Percentiles rank a stretch among this genome's conserved stretches.
Evolutionary conservation across 2,329 filamentous ascomycete species (phyloP).

Genomic region (Domatiomyces catenatus): DNA sequence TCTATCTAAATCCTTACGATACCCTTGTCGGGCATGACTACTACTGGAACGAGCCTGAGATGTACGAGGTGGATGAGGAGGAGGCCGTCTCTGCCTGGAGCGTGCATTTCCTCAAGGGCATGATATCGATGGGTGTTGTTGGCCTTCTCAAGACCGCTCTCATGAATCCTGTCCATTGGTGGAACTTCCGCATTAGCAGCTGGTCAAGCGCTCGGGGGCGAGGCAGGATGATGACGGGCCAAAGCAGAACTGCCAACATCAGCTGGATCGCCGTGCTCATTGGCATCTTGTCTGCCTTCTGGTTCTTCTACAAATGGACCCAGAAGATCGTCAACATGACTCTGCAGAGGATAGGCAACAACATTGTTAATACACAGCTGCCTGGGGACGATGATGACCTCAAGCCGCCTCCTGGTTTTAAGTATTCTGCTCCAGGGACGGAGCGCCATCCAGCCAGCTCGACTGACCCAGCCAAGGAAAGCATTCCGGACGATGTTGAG

Average conservation of each 20-base stretch:
- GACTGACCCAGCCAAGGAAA: background rate
- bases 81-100: conserved; percentile 46
- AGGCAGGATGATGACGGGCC: conserved; percentile 38
- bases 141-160: conserved; percentile 70
- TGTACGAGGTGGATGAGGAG: background rate
- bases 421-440: background rate
- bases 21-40: conserved; percentile 34
- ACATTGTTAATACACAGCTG: conserved; percentile 17
- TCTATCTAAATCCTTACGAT: conserved; percentile 67
- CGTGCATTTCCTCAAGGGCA: conserved; percentile 75
- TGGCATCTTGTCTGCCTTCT: conserved; percentile 39
- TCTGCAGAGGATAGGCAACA: conserved; percentile 16
- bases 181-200: conserved; percentile 52
- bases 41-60: conserved; percentile 12
- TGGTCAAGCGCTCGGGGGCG: conserved; percentile 23
- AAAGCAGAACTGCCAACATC: conserved; percentile 62
- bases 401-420: conserved; percentile 9
- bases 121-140: conserved; percentile 75
- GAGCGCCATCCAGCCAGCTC: background rate
- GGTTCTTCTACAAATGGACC: conserved; percentile 16
- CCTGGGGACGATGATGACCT: conserved; percentile 17
- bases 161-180: conserved; percentile 59
- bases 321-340: conserved; percentile 13
- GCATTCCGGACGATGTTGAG: background rate
- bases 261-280: conserved; percentile 66